Evolutionary conservation across 495 filamentous ascomycete species (phyloP).

Genomic region (Lasiosphaeria hispida): DNA sequence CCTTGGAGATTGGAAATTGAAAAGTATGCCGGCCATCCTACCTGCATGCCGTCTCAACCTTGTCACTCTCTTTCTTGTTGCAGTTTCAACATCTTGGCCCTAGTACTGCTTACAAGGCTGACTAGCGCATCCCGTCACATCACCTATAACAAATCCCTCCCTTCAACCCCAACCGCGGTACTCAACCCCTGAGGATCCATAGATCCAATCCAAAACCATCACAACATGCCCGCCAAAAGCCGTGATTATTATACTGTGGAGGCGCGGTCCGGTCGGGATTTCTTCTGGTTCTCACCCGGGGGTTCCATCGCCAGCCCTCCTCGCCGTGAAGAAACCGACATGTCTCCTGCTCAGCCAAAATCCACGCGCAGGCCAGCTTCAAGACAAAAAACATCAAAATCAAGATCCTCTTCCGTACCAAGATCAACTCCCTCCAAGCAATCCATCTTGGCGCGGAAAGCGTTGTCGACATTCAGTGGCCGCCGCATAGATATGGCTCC

Average conservation of each 20-base stretch:
- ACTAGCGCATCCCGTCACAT: too few relatives aligned
- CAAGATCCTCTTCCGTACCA: background rate
- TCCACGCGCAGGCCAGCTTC: background rate
- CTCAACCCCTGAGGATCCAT: background rate
- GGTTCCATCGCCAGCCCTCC: background rate
- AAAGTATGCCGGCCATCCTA: too few relatives aligned
- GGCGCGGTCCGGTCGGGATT: background rate
- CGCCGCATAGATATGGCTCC: background rate
- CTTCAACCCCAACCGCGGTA: background rate
- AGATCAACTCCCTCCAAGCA: background rate
- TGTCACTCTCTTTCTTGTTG: background rate
- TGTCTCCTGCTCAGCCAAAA: too few relatives aligned
- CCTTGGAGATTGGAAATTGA: background rate
- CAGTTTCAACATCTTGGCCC: background rate
- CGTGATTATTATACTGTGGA: constrained; percentile 4
- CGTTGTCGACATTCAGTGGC: background rate
- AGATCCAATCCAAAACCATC: background rate
- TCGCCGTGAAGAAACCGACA: too few relatives aligned
- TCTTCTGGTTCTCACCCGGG: constrained; percentile 6
- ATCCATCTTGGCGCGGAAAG: background rate
- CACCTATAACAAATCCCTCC: background rate
- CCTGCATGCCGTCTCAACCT: too few relatives aligned
- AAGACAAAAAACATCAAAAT: constrained; percentile 14
- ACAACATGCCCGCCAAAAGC: constrained; percentile 8
- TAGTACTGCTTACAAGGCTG: too few relatives aligned